Evolutionary conservation across 176 grass and related monocot genomes (phyloP), one percentile per base, ranked within the genome.

Genomic region (Pontederia paniculata): DNA sequence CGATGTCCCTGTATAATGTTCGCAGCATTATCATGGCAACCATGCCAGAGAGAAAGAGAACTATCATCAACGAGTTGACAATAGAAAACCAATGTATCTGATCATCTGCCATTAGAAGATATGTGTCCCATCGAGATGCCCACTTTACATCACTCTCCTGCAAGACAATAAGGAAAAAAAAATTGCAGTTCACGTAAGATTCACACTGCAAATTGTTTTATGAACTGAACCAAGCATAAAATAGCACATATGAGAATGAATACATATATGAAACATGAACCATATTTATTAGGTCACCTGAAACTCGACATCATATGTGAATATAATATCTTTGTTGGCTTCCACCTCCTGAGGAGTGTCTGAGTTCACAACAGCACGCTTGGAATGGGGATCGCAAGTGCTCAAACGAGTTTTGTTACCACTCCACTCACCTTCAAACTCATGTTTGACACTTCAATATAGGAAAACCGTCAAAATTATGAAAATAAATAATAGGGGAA

Each of bases 41-140:
- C 88, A 94, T 94, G 69, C 88, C 88, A 17, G 88, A 94, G 62
- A 94, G 83, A 83, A 94, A 94, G 50, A 94, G 88, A 47, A 94
- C 83, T 8, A 94, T 94, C 88, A 94, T 94, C 45, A 94, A 77
- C 44, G 88, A 94, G 74, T 94, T 94, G 28, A 94, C 83, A 59
- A 94, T 94, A 42, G 88, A 94, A 74, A 94, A 94, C 88, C 88
- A 94, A 70, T 94, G 88, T 62, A 94, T 94, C 63, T 94, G 88
- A 59, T 94, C 88, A 37, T 94, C 88, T 17, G 83, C 83, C 88
- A 94, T 94, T 50, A 94, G 74, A 51, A 94, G 80, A 72, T 94
- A 94, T 20, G 77, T 81, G 21, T 94, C 88, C 83, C 88, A 94
- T 47, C 88, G 77, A 74, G 88, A 94, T 72, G 88, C 88, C 88